These are phyloP conservation scores for Floccularia luteovirens DNA, from an alignment of 768 basidiomycete species.

Conservation along the genomic window DNA sequence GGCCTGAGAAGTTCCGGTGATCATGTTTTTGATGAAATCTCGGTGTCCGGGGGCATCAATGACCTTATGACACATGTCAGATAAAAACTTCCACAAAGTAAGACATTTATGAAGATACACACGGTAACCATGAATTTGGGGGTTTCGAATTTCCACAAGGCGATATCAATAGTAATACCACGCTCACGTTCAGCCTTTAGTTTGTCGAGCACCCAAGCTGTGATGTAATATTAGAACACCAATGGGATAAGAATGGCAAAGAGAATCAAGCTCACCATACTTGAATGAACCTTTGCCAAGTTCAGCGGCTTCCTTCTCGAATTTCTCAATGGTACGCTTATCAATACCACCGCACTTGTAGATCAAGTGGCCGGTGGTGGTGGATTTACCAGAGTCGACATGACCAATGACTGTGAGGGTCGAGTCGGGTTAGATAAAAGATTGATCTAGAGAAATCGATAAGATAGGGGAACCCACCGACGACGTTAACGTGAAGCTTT, in stretches of 20 bases:
- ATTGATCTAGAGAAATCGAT: conserved; percentile 12
- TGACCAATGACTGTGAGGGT: conserved; percentile 82
- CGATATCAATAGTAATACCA: conserved; percentile 99
- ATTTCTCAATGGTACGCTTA: conserved; percentile 99
- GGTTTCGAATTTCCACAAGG: conserved; percentile 99
- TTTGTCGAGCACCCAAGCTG: conserved; percentile 99
- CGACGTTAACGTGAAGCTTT: conserved; percentile 95
- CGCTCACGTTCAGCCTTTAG: conserved; percentile 99
- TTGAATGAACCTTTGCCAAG: conserved; percentile 99
- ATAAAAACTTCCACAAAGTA: conserved; percentile 11
- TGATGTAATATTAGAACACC: conserved; percentile 16
- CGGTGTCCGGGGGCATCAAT: conserved; percentile 99
- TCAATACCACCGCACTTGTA: conserved; percentile 99
- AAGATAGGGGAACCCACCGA: conserved; percentile 57
- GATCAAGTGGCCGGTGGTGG: conserved; percentile 99
- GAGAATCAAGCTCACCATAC: conserved; percentile 52
- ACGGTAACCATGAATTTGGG: conserved; percentile 93
- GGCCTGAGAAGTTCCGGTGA: conserved; percentile 99
- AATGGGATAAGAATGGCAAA: conserved; percentile 7
- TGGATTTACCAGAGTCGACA: conserved; percentile 99
- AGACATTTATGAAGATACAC: conserved; percentile 22
- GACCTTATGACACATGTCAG: conserved; percentile 45
- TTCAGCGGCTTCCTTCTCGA: conserved; percentile 99
- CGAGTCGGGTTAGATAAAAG: conserved; percentile 17
- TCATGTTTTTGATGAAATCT: conserved; percentile 99